phyloP scores from a whole-genome alignment of 768 basidiomycete species.

The Galerina sulciceps region DNA sequence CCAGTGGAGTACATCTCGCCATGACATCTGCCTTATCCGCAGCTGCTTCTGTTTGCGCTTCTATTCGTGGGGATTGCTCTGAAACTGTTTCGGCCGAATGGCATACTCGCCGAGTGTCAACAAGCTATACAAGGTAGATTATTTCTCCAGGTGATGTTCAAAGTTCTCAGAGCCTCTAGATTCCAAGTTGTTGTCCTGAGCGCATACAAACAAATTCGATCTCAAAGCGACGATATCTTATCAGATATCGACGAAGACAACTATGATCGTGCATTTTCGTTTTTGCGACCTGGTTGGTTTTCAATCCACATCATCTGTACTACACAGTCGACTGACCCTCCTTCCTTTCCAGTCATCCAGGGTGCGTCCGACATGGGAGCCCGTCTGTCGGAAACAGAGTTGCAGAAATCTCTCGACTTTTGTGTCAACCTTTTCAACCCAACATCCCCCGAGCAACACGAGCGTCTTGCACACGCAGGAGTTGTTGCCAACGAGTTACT shows the following conservation, averaged over 20 bases:
- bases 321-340: not conserved
- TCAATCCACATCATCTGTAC: not conserved
- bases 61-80: slow-evolving; percentile 51
- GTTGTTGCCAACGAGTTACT: slow-evolving; percentile 45
- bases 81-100: slow-evolving; percentile 52
- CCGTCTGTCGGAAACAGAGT: slow-evolving; percentile 71
- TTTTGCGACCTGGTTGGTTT: slow-evolving; percentile 59
- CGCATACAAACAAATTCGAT: slow-evolving; percentile 73
- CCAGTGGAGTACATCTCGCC: slow-evolving; percentile 66
- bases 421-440: slow-evolving; percentile 76
- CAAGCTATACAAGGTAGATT: slow-evolving; percentile 59
- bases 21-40: slow-evolving; percentile 66
- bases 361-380: slow-evolving; percentile 79
- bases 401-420: slow-evolving; percentile 79
- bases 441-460: slow-evolving; percentile 64
- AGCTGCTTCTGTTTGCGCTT: slow-evolving; percentile 59
- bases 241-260: slow-evolving; percentile 71
- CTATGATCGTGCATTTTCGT: slow-evolving; percentile 69
- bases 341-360: slow-evolving; percentile 63
- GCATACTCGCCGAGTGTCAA: slow-evolving; percentile 60
- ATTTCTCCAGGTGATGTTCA: not conserved
- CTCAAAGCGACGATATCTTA: slow-evolving; percentile 58
- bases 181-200: slow-evolving; percentile 75
- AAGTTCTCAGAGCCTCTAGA: slow-evolving; percentile 31
- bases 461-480: slow-evolving; percentile 35